Evolutionary conservation across 2,329 filamentous ascomycete species (phyloP).

Genomic region (Colletotrichum sublineola): DNA sequence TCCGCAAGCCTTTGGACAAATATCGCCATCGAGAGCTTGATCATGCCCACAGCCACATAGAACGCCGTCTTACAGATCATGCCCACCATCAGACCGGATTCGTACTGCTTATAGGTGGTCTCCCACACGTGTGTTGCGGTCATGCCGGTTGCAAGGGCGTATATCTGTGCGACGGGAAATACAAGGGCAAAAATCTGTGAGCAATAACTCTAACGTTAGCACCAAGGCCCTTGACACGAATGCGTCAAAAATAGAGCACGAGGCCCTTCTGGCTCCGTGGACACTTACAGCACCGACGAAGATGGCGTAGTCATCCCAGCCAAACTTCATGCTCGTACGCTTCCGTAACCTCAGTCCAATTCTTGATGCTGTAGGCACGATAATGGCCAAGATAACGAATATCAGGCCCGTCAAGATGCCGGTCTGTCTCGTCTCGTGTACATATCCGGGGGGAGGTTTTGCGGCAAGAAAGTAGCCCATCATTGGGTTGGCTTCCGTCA

Average conservation of each 20-base stretch:
- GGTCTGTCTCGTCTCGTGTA: slow-evolving; percentile 46
- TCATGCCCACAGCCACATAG: slow-evolving; percentile 50
- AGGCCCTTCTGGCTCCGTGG: background rate
- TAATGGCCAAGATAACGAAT: slow-evolving; percentile 48
- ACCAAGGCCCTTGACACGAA: slow-evolving; percentile 7
- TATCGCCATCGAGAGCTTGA: slow-evolving; percentile 53
- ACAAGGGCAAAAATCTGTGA: slow-evolving; percentile 44
- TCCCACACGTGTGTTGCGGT: slow-evolving; percentile 50
- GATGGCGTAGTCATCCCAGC: slow-evolving; percentile 51
- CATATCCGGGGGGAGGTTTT: slow-evolving; percentile 42
- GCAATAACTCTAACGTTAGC: slow-evolving; percentile 13
- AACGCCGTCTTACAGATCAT: slow-evolving; percentile 46
- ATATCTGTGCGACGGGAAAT: slow-evolving; percentile 48
- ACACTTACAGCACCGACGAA: slow-evolving; percentile 50
- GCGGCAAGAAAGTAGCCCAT: slow-evolving; percentile 43
- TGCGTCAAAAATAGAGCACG: too few species aligned
- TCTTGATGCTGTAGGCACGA: slow-evolving; percentile 47
- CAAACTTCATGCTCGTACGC: slow-evolving; percentile 48
- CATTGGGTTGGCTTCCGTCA: slow-evolving; percentile 43
- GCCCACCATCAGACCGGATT: slow-evolving; percentile 46
- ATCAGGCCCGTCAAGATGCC: slow-evolving; percentile 48
- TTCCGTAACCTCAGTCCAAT: slow-evolving; percentile 45
- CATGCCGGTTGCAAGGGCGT: slow-evolving; percentile 46
- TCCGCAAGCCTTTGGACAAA: slow-evolving; percentile 54
- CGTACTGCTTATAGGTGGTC: slow-evolving; percentile 51